A percentile compares a stretch with the other conserved stretches of the same genome.
Conservation (phyloP, 345 rosid genomes). For the Noccaea caerulescens region DNA sequence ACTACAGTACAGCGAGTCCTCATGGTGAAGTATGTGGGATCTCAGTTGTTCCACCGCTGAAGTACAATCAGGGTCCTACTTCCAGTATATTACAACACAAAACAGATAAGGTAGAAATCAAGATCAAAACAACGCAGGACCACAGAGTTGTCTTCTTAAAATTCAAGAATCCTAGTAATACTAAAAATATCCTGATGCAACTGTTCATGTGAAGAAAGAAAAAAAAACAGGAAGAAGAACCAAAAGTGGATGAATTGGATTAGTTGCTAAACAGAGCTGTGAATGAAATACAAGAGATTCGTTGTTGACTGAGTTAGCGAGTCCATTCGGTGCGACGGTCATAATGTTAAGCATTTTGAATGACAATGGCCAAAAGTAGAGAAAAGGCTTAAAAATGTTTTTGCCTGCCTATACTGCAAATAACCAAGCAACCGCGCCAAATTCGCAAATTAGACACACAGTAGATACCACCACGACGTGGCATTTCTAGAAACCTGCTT, state of each 20-base stretch:
- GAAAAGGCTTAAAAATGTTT: not conserved
- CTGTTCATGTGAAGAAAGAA: too few relatives aligned
- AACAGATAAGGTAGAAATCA: not conserved
- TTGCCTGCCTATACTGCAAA: not conserved
- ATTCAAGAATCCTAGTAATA: too few relatives aligned
- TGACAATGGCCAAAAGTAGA: constrained; percentile 2
- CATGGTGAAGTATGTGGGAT: constrained; percentile 87
- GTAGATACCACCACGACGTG: constrained; percentile 4
- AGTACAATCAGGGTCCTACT: constrained; percentile 78
- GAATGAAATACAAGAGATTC: not conserved
- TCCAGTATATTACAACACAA: constrained; percentile 10
- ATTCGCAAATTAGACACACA: constrained; percentile 18
- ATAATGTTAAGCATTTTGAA: not conserved
- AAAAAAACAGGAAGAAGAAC: too few relatives aligned
- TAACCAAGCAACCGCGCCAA: constrained; percentile 15
- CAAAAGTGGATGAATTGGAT: too few relatives aligned
- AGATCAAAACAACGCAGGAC: not conserved
- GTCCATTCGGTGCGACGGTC: constrained; percentile 25
- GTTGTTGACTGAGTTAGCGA: constrained; percentile 31
- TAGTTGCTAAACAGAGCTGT: too few relatives aligned
- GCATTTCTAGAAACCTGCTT: not conserved
- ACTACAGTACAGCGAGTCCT: constrained; percentile 93
- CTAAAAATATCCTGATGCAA: too few relatives aligned
- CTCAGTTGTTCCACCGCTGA: constrained; percentile 91
- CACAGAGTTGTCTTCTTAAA: too few relatives aligned